Evolutionary conservation across 441 rosid species (phyloP), one percentile per base, ranked within the genome.

Genomic region (Populus hybrid): DNA sequence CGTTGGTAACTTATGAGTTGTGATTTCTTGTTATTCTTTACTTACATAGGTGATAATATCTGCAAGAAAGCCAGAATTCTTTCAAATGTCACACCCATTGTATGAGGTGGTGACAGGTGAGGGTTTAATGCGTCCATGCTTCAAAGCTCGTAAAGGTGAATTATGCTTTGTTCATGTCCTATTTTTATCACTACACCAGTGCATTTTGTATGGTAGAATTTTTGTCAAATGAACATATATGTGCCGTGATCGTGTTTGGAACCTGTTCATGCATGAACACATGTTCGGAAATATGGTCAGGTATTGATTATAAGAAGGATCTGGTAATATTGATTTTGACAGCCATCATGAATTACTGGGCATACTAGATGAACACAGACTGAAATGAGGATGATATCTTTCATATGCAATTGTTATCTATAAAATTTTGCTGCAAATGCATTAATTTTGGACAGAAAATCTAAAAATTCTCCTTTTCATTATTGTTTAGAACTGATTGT

Each of bases 1-100:
- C 73, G 16, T 23, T 73, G 59, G 67, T 18, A 50, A 16, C 69
- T 69, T 28, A 20, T 34, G 61, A 1, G 12, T 18, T 71, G 9
- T 35, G 66, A 76, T 65, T 26, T 6, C 35, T 28, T 50, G 26
- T 73, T 69, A 61, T 77, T 78, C 46, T 70, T 67, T 68, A 16
- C 20, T 36, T 57, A 7, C 81, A 34, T 78, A 95, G 99, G 99
- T 95, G 72, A 95, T 95, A 85, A 97, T 95, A 68, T 95, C 99
- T 46, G 97, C 99, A 26, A 93, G 98, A 85, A 95, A 95, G 87
- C 98, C 99, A 46, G 99, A 95, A 86, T 95, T 95, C 89, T 95
- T 95, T 84, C 99, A 93, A 87, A 95, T 87, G 93, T 91, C 98
- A 66, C 99, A 95, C 83, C 99, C 99, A 59, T 75, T 95, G 74